phyloP scores from a whole-genome alignment of 257 asterid genomes.

The Jacaranda mimosifolia region DNA sequence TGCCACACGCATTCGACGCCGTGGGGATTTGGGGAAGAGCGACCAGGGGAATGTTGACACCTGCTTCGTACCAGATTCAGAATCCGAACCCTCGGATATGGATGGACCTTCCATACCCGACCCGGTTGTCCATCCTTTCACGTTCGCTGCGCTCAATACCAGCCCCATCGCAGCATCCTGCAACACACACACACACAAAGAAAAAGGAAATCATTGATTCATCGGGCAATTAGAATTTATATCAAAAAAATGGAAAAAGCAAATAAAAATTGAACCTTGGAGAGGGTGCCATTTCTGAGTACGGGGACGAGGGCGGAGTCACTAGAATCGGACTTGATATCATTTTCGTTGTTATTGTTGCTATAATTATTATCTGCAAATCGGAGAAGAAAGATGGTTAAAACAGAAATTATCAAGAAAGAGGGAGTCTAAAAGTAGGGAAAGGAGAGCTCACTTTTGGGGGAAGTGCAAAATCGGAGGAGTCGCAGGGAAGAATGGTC shows the following conservation, averaged over 20 bases:
- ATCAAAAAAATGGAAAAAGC: not conserved
- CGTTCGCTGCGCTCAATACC: constrained; percentile 70
- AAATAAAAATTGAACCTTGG: constrained; percentile 42
- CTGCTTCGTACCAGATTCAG: constrained; percentile 39
- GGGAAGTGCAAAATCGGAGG: constrained; percentile 61
- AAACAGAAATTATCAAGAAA: not conserved
- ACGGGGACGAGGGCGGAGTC: constrained; percentile 52
- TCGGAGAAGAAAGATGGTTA: not conserved
- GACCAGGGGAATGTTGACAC: constrained; percentile 82
- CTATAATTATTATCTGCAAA: constrained; percentile 47
- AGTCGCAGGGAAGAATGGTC: constrained; percentile 42
- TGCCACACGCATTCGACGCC: constrained; percentile 78
- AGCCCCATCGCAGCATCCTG: constrained; percentile 82
- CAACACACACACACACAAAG: not conserved
- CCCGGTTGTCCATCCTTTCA: constrained; percentile 82
- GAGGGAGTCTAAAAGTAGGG: not conserved
- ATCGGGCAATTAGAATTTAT: not conserved
- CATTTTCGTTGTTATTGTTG: constrained; percentile 40
- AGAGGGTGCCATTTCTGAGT: constrained; percentile 48
- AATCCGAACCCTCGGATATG: constrained; percentile 56
- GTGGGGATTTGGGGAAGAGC: constrained; percentile 72
- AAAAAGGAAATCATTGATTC: not conserved
- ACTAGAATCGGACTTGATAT: constrained; percentile 50
- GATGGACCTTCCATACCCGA: constrained; percentile 81
- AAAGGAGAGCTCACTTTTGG: constrained; percentile 45